Conservation (phyloP, 129 eudicot genomes). For the Flaveria brownii region DNA sequence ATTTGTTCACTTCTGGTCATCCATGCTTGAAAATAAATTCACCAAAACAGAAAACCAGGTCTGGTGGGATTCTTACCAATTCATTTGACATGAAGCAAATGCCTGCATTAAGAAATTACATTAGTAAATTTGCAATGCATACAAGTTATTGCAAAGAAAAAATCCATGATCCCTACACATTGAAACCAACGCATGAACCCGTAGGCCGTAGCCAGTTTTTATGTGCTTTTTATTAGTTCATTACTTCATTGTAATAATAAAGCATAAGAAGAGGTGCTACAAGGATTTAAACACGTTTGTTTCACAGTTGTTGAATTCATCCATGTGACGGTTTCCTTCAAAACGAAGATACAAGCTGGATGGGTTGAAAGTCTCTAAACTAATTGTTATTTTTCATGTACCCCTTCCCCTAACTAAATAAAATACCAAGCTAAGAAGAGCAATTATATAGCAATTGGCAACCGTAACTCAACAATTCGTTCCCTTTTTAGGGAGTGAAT, state of each 20-base stretch:
- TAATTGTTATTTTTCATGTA: neutral
- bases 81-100: slow-evolving; percentile 95
- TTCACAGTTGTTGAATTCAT: neutral
- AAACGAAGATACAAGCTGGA: too few relatives aligned
- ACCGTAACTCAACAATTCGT: neutral
- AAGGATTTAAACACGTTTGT: neutral
- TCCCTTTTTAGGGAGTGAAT: neutral
- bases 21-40: neutral
- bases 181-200: neutral
- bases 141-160: neutral
- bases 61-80: slow-evolving; percentile 55
- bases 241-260: neutral
- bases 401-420: neutral
- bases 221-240: neutral
- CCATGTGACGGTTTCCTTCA: neutral
- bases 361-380: neutral
- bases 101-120: slow-evolving; percentile 60
- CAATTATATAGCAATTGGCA: neutral
- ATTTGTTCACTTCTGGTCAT: neutral
- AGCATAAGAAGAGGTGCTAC: neutral
- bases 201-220: neutral
- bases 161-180: neutral
- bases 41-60: neutral
- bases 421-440: neutral
- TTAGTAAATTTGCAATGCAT: slow-evolving; percentile 21